phyloP scores from a whole-genome alignment of 495 filamentous ascomycete genomes.

The Penicillium steckii region DNA sequence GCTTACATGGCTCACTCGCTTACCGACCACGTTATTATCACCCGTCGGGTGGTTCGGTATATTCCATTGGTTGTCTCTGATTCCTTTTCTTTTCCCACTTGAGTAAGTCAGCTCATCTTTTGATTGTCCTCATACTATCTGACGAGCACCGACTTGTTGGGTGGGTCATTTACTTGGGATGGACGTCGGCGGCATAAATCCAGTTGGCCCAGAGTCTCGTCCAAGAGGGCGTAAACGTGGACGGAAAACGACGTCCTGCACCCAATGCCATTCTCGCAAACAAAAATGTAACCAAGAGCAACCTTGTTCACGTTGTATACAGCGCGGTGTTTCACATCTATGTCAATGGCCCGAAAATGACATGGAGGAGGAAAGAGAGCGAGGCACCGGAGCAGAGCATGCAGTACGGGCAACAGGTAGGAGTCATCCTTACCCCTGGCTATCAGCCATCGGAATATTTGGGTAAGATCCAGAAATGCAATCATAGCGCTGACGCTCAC shows the following conservation, averaged over 20 bases:
- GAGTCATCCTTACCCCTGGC: neutral
- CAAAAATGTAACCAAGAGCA: slow-evolving; percentile 13
- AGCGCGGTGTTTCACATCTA: slow-evolving; percentile 10
- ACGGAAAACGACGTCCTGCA: slow-evolving; percentile 15
- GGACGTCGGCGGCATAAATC: neutral
- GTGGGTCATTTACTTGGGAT: neutral
- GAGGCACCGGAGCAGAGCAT: neutral
- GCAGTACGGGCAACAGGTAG: slow-evolving; percentile 8
- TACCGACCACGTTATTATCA: too few species aligned
- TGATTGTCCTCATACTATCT: too few species aligned
- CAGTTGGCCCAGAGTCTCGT: neutral
- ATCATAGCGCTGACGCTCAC: neutral
- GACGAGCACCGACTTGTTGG: neutral
- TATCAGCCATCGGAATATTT: neutral
- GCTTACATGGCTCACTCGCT: too few species aligned
- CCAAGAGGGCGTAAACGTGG: slow-evolving; percentile 8
- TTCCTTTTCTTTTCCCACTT: neutral
- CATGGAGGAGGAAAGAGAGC: neutral
- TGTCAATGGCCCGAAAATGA: slow-evolving; percentile 10
- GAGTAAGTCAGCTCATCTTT: too few species aligned
- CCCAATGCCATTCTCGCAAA: slow-evolving; percentile 14
- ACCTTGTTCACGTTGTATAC: slow-evolving; percentile 13
- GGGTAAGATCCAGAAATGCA: too few species aligned
- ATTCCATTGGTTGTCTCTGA: neutral
- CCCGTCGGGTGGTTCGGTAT: neutral